Evolutionary conservation across 2,329 filamentous ascomycete species (phyloP).

Genomic region (Stenocarpella maydis): DNA sequence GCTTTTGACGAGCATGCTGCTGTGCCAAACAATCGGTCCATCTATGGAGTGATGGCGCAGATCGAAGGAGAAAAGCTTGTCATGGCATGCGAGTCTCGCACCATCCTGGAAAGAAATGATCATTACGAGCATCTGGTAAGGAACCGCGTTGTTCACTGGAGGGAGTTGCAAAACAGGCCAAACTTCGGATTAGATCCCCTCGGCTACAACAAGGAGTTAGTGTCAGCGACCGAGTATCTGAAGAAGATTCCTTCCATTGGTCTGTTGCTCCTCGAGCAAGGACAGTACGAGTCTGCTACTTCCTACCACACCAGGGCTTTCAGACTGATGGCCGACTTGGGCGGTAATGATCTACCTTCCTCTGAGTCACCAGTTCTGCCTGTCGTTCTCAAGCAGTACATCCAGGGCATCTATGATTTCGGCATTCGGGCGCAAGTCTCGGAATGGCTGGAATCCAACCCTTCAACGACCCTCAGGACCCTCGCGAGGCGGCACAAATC

Average conservation of each 20-base stretch:
- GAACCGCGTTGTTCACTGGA: slow-evolving; percentile 55
- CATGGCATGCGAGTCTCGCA: slow-evolving; percentile 53
- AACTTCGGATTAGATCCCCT: slow-evolving; percentile 56
- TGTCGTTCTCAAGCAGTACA: slow-evolving; percentile 54
- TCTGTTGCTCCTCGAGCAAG: slow-evolving; percentile 61
- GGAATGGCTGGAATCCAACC: slow-evolving; percentile 43
- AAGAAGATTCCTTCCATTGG: slow-evolving; percentile 62
- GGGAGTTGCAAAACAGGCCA: slow-evolving; percentile 49
- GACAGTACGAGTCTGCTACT: slow-evolving; percentile 58
- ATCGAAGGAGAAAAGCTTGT: slow-evolving; percentile 64
- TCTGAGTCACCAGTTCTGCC: slow-evolving; percentile 39
- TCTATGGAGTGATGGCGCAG: slow-evolving; percentile 62
- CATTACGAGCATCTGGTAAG: slow-evolving; percentile 48
- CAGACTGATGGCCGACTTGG: slow-evolving; percentile 50
- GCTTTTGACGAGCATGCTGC: slow-evolving; percentile 44
- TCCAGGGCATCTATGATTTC: slow-evolving; percentile 59
- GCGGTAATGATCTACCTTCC: slow-evolving; percentile 39
- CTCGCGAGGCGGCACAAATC: slow-evolving; percentile 61
- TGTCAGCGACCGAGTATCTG: slow-evolving; percentile 56
- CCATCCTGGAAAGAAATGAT: slow-evolving; percentile 47
- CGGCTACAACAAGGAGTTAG: slow-evolving; percentile 61
- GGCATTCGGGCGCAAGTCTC: slow-evolving; percentile 54
- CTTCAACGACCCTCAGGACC: slow-evolving; percentile 47
- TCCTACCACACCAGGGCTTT: slow-evolving; percentile 58
- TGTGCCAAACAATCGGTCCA: slow-evolving; percentile 50